These are phyloP conservation scores for Gracilaria gracilis DNA, from an alignment of 23 red algal genomes.

Conservation along the genomic window DNA sequence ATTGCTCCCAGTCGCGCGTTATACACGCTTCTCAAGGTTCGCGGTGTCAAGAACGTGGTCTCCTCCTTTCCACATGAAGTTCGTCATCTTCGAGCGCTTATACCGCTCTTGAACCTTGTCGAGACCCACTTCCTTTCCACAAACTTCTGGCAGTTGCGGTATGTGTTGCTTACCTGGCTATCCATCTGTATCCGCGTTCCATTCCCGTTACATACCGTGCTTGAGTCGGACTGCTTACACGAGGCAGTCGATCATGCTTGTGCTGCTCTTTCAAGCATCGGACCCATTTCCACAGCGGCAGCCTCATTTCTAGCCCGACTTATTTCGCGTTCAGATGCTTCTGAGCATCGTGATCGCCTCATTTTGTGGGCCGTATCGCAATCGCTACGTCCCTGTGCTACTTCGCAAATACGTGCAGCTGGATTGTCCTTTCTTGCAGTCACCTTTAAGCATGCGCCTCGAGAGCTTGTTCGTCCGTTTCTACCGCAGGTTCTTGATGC, in stretches of 20 bases:
- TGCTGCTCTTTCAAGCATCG: constrained; percentile 9
- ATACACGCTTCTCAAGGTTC: constrained; percentile 77
- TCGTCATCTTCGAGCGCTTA: constrained; percentile 44
- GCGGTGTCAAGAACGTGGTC: constrained; percentile 67
- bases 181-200: constrained; percentile 58
- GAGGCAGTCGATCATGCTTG: constrained; percentile 27
- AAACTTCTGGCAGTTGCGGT: constrained; percentile 57
- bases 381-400: neutral
- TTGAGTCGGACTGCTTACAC: constrained; percentile 8
- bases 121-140: neutral
- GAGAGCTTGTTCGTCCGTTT: constrained; percentile 29
- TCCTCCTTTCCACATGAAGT: constrained; percentile 63
- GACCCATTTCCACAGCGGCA: constrained; percentile 34
- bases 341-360: constrained; percentile 17
- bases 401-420: constrained; percentile 9
- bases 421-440: constrained; percentile 59
- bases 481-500: constrained; percentile 12
- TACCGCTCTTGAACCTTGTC: constrained; percentile 13
- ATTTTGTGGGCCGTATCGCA: constrained; percentile 23
- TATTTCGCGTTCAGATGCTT: constrained; percentile 44
- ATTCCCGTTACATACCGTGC: constrained; percentile 66
- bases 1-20: constrained; percentile 52
- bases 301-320: constrained; percentile 51
- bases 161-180: constrained; percentile 63
- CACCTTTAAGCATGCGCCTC: constrained; percentile 69